Conservation (phyloP, 148 eudicot species). For the Silene uniflora region DNA sequence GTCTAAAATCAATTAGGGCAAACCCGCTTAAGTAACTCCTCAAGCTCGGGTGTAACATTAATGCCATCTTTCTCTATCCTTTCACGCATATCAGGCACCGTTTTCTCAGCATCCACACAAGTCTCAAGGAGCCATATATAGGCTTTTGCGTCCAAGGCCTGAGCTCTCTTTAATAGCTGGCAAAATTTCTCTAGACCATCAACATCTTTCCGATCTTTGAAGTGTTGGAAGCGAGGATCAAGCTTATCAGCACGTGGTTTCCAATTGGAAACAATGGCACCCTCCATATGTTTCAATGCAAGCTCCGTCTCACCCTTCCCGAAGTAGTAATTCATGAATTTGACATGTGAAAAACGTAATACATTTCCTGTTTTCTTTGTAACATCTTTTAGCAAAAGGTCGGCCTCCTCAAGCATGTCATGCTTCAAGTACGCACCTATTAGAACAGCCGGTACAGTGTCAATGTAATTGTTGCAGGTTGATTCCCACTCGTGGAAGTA, state of each 20-base stretch:
- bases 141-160: too few species aligned
- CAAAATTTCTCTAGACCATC: too few species aligned
- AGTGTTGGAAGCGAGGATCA: conserved; percentile 27
- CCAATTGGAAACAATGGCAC: conserved; percentile 32
- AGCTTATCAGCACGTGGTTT: too few species aligned
- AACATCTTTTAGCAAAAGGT: conserved; percentile 32
- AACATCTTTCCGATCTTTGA: conserved; percentile 49
- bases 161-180: too few species aligned
- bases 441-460: too few species aligned
- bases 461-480: conserved; percentile 34
- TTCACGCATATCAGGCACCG: too few species aligned
- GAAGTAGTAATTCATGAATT: too few species aligned
- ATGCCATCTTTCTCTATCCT: conserved; percentile 48
- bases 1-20: conserved; percentile 29
- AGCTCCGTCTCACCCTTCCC: conserved; percentile 30
- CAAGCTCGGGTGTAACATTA: conserved; percentile 38
- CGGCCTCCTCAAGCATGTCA: too few species aligned
- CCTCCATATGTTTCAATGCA: conserved; percentile 48
- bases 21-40: conserved; percentile 44
- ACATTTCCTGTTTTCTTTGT: conserved; percentile 24
- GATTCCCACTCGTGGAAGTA: conserved; percentile 64
- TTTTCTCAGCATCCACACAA: too few species aligned
- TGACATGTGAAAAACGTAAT: conserved; percentile 25
- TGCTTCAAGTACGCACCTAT: too few species aligned
- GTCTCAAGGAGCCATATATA: too few species aligned